Conservation (phyloP, 1,284 basidiomycete species). For the Marasmius oreades region DNA sequence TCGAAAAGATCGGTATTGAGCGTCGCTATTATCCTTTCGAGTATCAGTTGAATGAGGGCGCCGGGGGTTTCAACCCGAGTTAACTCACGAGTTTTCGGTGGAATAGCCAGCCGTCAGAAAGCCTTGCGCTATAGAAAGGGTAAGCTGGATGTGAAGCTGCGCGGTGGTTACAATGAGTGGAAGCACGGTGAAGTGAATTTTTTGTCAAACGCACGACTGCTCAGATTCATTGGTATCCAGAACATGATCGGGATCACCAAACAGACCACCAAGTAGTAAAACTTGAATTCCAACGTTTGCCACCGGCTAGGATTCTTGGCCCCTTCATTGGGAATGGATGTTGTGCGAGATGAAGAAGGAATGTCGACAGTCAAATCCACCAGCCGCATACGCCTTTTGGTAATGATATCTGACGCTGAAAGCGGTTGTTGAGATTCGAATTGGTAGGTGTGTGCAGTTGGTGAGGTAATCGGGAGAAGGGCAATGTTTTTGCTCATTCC, state of each 20-base stretch:
- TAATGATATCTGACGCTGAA: neutral
- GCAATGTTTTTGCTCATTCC: neutral
- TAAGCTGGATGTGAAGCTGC: slow-evolving; percentile 78
- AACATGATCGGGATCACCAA: slow-evolving; percentile 75
- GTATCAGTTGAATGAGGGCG: slow-evolving; percentile 14
- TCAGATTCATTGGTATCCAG: slow-evolving; percentile 78
- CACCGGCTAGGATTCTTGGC: slow-evolving; percentile 53
- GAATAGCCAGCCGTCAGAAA: slow-evolving; percentile 70
- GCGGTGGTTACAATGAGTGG: slow-evolving; percentile 5
- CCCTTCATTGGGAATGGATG: slow-evolving; percentile 18
- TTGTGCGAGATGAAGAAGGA: slow-evolving; percentile 35
- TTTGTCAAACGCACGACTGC: slow-evolving; percentile 54
- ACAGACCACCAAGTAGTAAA: slow-evolving; percentile 68
- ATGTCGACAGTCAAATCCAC: slow-evolving; percentile 44
- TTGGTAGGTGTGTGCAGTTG: neutral
- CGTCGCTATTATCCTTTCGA: slow-evolving; percentile 79
- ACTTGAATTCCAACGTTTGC: slow-evolving; percentile 79
- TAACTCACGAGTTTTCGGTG: slow-evolving; percentile 61
- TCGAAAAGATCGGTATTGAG: slow-evolving; percentile 82
- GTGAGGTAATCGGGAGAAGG: neutral
- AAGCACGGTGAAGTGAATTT: slow-evolving; percentile 4
- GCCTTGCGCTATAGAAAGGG: slow-evolving; percentile 48
- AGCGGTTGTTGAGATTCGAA: neutral
- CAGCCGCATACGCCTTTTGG: slow-evolving; percentile 17
- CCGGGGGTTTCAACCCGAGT: neutral